These are phyloP conservation scores for Acorus calamus DNA, from an alignment of 106 monocot species.

Conservation along the genomic window DNA sequence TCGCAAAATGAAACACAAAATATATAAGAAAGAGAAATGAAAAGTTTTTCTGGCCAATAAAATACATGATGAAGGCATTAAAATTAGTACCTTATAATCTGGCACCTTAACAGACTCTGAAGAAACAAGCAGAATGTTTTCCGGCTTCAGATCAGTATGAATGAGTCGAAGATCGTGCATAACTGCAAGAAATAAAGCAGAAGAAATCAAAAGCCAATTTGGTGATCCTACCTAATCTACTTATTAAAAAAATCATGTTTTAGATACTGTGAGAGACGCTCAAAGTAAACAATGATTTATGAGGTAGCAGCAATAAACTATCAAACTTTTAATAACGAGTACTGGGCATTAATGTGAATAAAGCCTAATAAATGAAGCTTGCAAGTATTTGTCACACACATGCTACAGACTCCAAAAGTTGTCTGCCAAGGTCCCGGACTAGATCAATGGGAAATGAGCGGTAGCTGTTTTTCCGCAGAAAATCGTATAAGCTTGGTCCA, in stretches of 20 bases:
- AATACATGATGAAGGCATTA: not conserved
- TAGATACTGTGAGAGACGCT: no score
- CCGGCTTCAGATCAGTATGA: constrained; percentile 97
- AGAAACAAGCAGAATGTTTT: constrained; percentile 93
- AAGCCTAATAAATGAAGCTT: not conserved
- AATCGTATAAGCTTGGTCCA: constrained; percentile 96
- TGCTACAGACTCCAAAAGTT: constrained; percentile 96
- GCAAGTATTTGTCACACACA: constrained; percentile 42
- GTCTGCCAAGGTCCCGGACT: constrained; percentile 90
- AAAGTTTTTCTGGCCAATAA: not conserved
- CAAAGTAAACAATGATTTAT: no score
- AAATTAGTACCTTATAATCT: constrained; percentile 56
- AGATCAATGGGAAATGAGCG: constrained; percentile 94
- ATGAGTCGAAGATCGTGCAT: constrained; percentile 94
- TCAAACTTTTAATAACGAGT: no score
- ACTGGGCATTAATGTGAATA: no score
- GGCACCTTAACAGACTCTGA: constrained; percentile 70
- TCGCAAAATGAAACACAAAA: not conserved
- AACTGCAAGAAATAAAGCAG: constrained; percentile 35
- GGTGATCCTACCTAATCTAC: no score
- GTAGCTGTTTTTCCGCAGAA: constrained; percentile 85
- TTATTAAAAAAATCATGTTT: no score
- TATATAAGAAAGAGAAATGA: not conserved
- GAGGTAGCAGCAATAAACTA: no score
- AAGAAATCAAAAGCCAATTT: not conserved